Conservation (phyloP, 2,329 filamentous ascomycete genomes). For the Alternaria atra region DNA sequence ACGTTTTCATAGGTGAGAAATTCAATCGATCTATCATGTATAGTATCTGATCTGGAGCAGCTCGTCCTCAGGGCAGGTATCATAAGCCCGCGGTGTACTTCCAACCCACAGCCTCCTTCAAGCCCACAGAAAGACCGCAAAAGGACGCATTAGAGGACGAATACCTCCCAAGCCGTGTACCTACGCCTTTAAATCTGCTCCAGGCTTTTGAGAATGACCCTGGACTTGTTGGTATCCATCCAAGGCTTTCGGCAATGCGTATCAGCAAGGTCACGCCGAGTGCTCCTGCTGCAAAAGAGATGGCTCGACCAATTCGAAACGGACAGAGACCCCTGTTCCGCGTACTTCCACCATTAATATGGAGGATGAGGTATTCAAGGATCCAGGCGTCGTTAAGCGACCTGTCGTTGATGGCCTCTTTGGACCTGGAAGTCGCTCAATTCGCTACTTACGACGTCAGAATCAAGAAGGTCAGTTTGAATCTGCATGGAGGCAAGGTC, state of each 20-base stretch:
- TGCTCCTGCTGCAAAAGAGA: constrained; percentile 67
- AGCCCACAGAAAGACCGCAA: constrained; percentile 58
- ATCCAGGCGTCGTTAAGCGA: constrained; percentile 65
- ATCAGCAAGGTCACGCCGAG: constrained; percentile 78
- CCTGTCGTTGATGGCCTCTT: constrained; percentile 69
- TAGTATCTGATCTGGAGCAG: constrained; percentile 30
- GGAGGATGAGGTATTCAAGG: constrained; percentile 75
- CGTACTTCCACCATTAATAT: constrained; percentile 74
- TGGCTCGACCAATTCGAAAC: constrained; percentile 70
- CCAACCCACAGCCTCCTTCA: constrained; percentile 63
- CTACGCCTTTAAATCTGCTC: constrained; percentile 78
- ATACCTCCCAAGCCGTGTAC: constrained; percentile 74
- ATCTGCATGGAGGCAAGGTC: constrained; percentile 66
- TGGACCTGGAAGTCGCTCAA: constrained; percentile 78
- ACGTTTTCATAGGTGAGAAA: constrained; percentile 48
- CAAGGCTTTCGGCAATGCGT: constrained; percentile 75
- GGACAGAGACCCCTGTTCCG: constrained; percentile 69
- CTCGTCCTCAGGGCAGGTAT: constrained; percentile 66
- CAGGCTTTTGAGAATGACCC: constrained; percentile 75
- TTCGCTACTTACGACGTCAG: constrained; percentile 73
- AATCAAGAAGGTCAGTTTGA: constrained; percentile 67
- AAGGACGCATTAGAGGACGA: constrained; percentile 61
- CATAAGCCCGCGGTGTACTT: constrained; percentile 74
- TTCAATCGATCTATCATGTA: too few species aligned
- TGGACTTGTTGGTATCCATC: constrained; percentile 67